Evolutionary conservation across 2,329 filamentous ascomycete genomes (phyloP), one percentile per base, ranked within the genome.

Genomic region (Alternaria sp.): DNA sequence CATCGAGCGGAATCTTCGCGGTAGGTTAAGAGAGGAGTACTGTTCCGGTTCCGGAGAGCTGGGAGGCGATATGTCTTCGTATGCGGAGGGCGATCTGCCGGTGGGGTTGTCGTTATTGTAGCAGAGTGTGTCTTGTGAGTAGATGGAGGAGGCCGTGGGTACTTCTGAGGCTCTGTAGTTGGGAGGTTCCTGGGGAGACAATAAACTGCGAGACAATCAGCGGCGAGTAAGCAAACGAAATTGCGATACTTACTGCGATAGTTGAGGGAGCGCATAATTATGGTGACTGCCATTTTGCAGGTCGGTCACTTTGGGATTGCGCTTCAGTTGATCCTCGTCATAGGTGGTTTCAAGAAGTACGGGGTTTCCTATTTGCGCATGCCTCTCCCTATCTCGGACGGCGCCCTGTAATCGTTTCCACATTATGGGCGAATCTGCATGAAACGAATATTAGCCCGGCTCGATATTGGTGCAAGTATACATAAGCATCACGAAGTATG

Each of bases 81-180:
- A 73, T 12, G 65, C 71, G 70, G 61, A 77, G 32, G 62, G 67
- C 13, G 67, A 59, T 32, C 59, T 54, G 23, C 66, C 57, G 12
- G 67, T 57, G n/a, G 65, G 67, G 25, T 74, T 66, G 23, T 73
- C 63, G 62, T 71, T 67, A 57, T 64, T 69, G 54, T 75, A 69
- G 19, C 67, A 13, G 84, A 52, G 83, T 63, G 83, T 87, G 47
- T 82, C 84, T 74, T 87, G 84, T 49, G 88, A 88, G 75, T 91
- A 90, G 50, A 89, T 69, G 15, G 90, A 90, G 30, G 89, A 90
- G 21, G 74, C 71, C 40, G 77, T 76, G 8, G 73, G 72, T 9
- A 71, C 70, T 61, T 75, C 71, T 9, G 76, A 76, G 3, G 64
- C 63, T 57, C 69, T 71, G 40, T 74, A 72, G 44, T 71, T 63